Evolutionary conservation across 495 filamentous ascomycete species (phyloP), one percentile per base, ranked within the genome.

Genomic region (Annulohypoxylon stygium): DNA sequence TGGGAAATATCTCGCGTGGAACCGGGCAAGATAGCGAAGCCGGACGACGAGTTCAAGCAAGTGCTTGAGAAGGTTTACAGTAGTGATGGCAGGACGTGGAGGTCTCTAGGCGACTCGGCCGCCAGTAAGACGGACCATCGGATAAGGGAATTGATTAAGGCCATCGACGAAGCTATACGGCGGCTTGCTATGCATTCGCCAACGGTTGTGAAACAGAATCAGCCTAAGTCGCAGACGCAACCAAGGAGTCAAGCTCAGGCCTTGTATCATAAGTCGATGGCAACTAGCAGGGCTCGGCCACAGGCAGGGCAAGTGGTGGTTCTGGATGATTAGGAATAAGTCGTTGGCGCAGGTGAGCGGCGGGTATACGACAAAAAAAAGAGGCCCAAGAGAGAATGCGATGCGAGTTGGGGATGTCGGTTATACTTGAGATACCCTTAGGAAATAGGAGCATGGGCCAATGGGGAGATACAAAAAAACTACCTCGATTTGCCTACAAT

Each of bases 1-100:
- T 89, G 87, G 86, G 79, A 82, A 65, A 63, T 84, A 18, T 68
- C 33, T 14, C 79, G 83, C 6, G 71, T 73, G 10, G 75, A 80
- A 48, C 11, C 60, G 8, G 72, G 72, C 2, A 9, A 30, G 18
- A 47, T 33, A 8, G 62, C 66, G 48, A 48, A 70, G 2, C 73
- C 73, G 8, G 75, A 81, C 18, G 83, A 85, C 61, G 83, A 85
- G 57, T 84, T 85, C 65, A 78, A 78, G 62, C 76, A 69, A 65
- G 71, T 79, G 2, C 76, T 86, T 34, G 70, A 77, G 11, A 79
- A 73, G 57, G 78, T 85, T 11, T 86, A 82, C 81, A 73, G 75
- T 2, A 65, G 64, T 6, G 74, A 75, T 16, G 79, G 75, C 33
- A 62, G 64, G 4, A 71, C 73, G 11, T 82, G 83, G 75, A 73